Evolutionary conservation across 768 basidiomycete genomes (phyloP).

Genomic region (Lactarius hatsudake): DNA sequence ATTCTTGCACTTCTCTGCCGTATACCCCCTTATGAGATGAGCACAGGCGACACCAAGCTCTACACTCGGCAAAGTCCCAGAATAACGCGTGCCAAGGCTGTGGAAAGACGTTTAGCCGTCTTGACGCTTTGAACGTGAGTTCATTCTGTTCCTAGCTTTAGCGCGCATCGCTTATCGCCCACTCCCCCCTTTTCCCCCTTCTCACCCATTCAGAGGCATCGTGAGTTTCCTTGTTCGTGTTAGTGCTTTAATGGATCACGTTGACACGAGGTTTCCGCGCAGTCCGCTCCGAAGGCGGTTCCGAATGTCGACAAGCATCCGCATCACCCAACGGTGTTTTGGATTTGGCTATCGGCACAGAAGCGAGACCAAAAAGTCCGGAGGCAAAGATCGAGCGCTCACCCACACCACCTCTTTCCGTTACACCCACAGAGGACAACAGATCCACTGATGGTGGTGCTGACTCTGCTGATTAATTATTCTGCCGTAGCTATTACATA

Average conservation of each 20-base stretch:
- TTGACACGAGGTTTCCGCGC: slow-evolving; percentile 32
- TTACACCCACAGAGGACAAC: slow-evolving; percentile 22
- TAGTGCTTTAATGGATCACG: slow-evolving; percentile 1
- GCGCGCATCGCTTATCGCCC: slow-evolving; percentile 21
- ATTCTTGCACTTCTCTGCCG: not conserved
- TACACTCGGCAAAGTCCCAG: slow-evolving; percentile 81
- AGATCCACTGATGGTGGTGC: slow-evolving; percentile 22
- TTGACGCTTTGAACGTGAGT: slow-evolving; percentile 91
- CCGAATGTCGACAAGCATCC: slow-evolving; percentile 57
- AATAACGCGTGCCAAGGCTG: slow-evolving; percentile 88
- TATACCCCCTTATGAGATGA: slow-evolving; percentile 11
- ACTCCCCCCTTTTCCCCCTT: slow-evolving; percentile 24
- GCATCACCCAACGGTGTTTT: slow-evolving; percentile 14
- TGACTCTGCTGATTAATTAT: slow-evolving; percentile 21
- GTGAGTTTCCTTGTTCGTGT: slow-evolving; percentile 44
- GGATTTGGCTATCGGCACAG: slow-evolving; percentile 8
- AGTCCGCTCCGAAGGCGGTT: slow-evolving; percentile 86
- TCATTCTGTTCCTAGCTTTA: slow-evolving; percentile 32
- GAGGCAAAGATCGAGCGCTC: slow-evolving; percentile 25
- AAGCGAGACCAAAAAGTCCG: slow-evolving; percentile 14
- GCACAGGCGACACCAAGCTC: slow-evolving; percentile 79
- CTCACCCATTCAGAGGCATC: slow-evolving; percentile 54
- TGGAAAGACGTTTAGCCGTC: slow-evolving; percentile 89
- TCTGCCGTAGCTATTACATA: slow-evolving; percentile 24
- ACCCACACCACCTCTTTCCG: slow-evolving; percentile 20